Evolutionary conservation across 495 filamentous ascomycete genomes (phyloP).

Genomic region (Glonium stellatum): DNA sequence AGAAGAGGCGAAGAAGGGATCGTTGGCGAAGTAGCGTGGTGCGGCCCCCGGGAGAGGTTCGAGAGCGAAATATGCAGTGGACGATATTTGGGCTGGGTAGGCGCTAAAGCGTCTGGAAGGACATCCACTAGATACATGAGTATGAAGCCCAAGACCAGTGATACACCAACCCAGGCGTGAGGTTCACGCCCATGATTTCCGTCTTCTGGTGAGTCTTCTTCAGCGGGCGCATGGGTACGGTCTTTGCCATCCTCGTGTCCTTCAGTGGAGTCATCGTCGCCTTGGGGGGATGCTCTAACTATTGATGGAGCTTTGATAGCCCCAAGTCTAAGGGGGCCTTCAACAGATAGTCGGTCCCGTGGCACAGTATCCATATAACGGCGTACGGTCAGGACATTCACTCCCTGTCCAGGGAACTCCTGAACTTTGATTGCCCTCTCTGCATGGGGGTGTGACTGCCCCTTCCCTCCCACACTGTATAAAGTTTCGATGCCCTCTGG

Average conservation of each 20-base stretch:
- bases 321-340: constrained; percentile 2
- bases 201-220: constrained; percentile 7
- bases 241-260: constrained; percentile 24
- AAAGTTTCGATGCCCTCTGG: constrained; percentile 93
- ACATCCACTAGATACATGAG: constrained; percentile 92
- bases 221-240: constrained; percentile 14
- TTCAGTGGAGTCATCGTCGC: constrained; percentile 28
- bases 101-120: constrained; percentile 62
- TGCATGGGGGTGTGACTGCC: constrained; percentile 39
- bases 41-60: constrained; percentile 54
- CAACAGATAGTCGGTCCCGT: constrained; percentile 9
- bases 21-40: constrained; percentile 41
- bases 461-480: constrained; percentile 52
- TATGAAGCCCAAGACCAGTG: constrained; percentile 81
- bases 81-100: constrained; percentile 47
- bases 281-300: constrained; percentile 15
- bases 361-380: constrained; percentile 4
- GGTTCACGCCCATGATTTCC: constrained; percentile 39
- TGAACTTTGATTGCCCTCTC: constrained; percentile 15
- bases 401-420: constrained; percentile 9
- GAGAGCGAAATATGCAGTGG: constrained; percentile 75
- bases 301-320: constrained; percentile 11
- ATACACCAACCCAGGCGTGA: constrained; percentile 74
- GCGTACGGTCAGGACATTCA: constrained; percentile 10
- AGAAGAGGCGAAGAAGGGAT: constrained; percentile 35